Evolutionary conservation across 768 basidiomycete genomes (phyloP).

Genomic region (Cubamyces sp.): DNA sequence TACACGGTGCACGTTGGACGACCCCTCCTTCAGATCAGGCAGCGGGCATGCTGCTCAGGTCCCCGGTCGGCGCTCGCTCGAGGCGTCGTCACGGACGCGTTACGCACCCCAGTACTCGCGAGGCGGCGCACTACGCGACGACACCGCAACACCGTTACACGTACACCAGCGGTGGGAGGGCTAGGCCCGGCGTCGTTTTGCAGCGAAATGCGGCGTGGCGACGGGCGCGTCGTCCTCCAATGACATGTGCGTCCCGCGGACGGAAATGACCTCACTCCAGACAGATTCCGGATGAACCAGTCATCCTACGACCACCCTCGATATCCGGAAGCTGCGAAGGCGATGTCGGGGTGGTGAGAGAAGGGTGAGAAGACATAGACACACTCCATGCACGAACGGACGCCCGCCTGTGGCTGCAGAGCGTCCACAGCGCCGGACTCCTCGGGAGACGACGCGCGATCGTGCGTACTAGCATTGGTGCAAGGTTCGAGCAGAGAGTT

Average conservation of each 20-base stretch:
- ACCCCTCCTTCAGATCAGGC: no score
- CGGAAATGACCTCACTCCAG: constrained; percentile 24
- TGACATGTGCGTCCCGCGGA: constrained; percentile 6
- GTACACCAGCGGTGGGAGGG: constrained; percentile 3
- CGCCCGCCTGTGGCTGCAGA: constrained; percentile 13
- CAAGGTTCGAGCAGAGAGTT: not conserved
- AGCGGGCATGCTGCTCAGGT: no score
- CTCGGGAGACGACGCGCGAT: constrained; percentile 12
- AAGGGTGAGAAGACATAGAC: no score
- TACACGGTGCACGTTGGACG: not conserved
- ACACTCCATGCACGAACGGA: constrained; percentile 16
- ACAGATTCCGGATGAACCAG: constrained; percentile 5
- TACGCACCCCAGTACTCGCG: constrained; percentile 12
- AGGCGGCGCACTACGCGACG: constrained; percentile 19
- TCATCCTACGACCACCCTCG: not conserved
- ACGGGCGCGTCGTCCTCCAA: constrained; percentile 3
- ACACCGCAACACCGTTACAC: constrained; percentile 9
- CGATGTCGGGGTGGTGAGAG: constrained; percentile 1
- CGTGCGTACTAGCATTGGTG: constrained; percentile 16
- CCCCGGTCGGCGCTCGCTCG: not conserved
- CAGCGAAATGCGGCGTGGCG: constrained; percentile 20
- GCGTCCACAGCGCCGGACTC: constrained; percentile 4
- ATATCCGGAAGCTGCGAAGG: constrained; percentile 7
- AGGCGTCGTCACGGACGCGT: not conserved
- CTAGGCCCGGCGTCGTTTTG: constrained; percentile 19